These are phyloP conservation scores for Chenopodium formosanum DNA, from an alignment of 148 eudicot genomes.

Conservation along the genomic window DNA sequence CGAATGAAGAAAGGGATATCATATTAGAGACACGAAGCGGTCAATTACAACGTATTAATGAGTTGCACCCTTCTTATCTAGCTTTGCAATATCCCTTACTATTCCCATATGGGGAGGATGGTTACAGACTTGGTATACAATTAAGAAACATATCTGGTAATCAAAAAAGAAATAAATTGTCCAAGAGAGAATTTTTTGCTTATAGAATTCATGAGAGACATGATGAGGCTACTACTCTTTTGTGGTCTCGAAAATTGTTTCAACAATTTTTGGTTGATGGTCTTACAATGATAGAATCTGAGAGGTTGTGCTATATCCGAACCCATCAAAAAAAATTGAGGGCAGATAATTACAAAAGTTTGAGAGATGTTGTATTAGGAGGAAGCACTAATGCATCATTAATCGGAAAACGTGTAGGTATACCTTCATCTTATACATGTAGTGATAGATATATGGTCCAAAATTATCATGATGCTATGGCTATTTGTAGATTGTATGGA, in stretches of 20 bases:
- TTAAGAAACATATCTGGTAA: neutral
- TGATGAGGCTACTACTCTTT: neutral
- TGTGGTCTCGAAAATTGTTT: neutral
- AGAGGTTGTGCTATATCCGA: neutral
- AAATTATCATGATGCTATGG: constrained; percentile 17
- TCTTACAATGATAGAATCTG: constrained; percentile 10
- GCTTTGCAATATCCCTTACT: constrained; percentile 8
- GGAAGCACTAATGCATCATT: neutral
- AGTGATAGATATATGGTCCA: constrained; percentile 1
- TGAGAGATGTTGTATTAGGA: neutral
- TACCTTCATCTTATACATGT: constrained; percentile 2
- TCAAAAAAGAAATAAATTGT: neutral
- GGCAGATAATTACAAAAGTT: neutral
- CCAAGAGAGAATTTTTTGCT: constrained; percentile 6
- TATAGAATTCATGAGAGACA: neutral
- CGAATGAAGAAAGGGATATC: neutral
- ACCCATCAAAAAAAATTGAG: constrained; percentile 2
- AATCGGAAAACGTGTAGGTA: neutral
- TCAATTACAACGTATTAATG: neutral
- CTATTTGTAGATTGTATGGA: constrained; percentile 9
- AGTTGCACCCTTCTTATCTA: neutral
- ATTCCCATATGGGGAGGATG: constrained; percentile 13
- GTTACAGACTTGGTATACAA: constrained; percentile 1
- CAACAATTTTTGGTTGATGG: constrained; percentile 13
- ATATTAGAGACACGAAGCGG: neutral